Evolutionary conservation across 2,329 filamentous ascomycete species (phyloP).

Genomic region (Colletotrichum orchidophilum): DNA sequence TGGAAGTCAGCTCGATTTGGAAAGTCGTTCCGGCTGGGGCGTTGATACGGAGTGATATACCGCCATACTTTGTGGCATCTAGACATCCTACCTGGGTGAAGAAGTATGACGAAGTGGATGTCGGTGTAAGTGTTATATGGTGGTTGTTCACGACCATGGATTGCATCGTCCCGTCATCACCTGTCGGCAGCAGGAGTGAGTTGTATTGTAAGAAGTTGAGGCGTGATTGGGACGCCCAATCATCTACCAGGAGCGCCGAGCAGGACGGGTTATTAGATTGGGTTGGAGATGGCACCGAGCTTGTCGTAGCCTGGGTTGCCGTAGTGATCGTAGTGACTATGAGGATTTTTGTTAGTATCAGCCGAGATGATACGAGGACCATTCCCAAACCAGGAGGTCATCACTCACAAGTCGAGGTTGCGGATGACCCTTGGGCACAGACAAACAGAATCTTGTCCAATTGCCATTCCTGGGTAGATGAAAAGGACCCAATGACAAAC

Average conservation of each 20-base stretch:
- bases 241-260: constrained; percentile 60
- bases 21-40: constrained; percentile 61
- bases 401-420: constrained; percentile 33
- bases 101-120: constrained; percentile 61
- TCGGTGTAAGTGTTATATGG: constrained; percentile 62
- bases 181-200: constrained; percentile 62
- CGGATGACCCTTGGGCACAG: constrained; percentile 42
- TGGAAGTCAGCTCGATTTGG: constrained; percentile 60
- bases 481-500: constrained; percentile 53
- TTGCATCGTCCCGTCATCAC: constrained; percentile 66
- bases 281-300: background rate
- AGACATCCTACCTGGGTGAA: constrained; percentile 66
- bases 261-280: constrained; percentile 41
- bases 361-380: background rate
- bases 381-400: background rate
- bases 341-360: background rate
- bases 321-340: background rate
- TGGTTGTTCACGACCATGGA: constrained; percentile 62
- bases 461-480: constrained; percentile 47
- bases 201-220: constrained; percentile 71
- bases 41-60: constrained; percentile 64
- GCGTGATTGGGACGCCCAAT: constrained; percentile 70
- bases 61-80: constrained; percentile 61
- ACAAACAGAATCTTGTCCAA: constrained; percentile 58
- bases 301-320: constrained; percentile 4